Evolutionary conservation across 2,329 filamentous ascomycete species (phyloP), one percentile per base, ranked within the genome.

Genomic region (Alternaria atra): DNA sequence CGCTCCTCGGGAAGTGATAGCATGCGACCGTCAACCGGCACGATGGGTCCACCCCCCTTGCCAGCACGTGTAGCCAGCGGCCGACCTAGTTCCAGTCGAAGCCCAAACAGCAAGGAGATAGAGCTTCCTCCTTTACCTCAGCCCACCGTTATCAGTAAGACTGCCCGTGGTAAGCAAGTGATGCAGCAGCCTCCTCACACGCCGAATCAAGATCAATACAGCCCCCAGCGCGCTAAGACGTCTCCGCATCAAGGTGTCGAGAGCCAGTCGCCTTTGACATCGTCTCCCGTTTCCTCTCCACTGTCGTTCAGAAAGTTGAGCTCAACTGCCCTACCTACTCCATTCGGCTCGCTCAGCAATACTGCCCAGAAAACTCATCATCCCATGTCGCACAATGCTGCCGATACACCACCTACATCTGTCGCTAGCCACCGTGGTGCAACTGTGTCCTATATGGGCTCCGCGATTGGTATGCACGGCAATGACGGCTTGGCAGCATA

Each of bases 101-200:
- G 60, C 12, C 40, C 58, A 17, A 60, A 29, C 27, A 61, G 52
- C 23, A 61, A 61, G 40, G 66, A 72, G 2, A 46, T 66, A n/a
- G 72, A 74, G 20, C 65, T 80, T 15, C 73, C 77, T 37, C 77
- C 79, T 7, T 68, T 81, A 5, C 75, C 76, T 2, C 71, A 68
- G 43, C 77, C 79, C 3, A 79, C 73, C 6, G 61, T 78, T 15
- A 47, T 74, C 29, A 43, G 27, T 17, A 60, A 68, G 51, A 32
- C 50, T 32, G 35, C 52, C 34, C 47, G 39, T 32, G 51, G 51
- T 39, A 57, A 58, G 48, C 47, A 55, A 32, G 25, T 39, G 7
- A 56, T 52, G 44, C 53, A 54, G 27, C 48, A 59, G n/a, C 20
- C 52, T 23, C 60, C 58, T 39, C 59, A 50, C 12, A 65, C 56